phyloP scores from a whole-genome alignment of 129 eudicot genomes.

The Glebionis coronaria region DNA sequence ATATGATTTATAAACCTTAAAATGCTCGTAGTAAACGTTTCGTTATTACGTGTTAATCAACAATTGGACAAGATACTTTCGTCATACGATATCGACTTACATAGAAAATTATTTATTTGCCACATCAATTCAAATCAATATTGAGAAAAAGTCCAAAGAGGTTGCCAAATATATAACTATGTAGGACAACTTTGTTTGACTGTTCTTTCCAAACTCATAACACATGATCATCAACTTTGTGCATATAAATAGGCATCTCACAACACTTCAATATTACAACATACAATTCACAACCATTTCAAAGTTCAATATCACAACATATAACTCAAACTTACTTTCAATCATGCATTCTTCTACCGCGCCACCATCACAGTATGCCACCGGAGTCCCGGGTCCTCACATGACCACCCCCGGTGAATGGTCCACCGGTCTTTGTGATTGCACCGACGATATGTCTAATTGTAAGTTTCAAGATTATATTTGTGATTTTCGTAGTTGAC shows the following conservation, averaged over 20 bases:
- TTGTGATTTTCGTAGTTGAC: too few relatives aligned
- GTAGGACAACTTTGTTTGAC: slow-evolving; percentile 10
- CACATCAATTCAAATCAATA: too few relatives aligned
- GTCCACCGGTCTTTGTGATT: slow-evolving; percentile 50
- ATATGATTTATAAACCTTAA: too few relatives aligned
- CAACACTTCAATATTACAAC: slow-evolving; percentile 2
- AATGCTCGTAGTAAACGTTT: too few relatives aligned
- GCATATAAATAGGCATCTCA: slow-evolving; percentile 5
- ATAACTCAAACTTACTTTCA: neutral
- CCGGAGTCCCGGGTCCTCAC: slow-evolving; percentile 17
- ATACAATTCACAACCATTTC: too few relatives aligned
- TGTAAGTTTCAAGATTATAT: slow-evolving; percentile 33
- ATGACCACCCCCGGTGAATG: slow-evolving; percentile 21
- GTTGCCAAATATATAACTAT: neutral
- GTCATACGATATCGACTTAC: too few relatives aligned
- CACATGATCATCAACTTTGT: slow-evolving; percentile 1
- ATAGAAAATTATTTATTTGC: too few relatives aligned
- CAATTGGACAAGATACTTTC: too few relatives aligned
- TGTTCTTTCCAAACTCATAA: neutral
- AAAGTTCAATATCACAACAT: neutral
- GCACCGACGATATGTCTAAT: slow-evolving; percentile 38
- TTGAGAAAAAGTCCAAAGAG: too few relatives aligned
- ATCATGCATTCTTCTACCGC: slow-evolving; percentile 18
- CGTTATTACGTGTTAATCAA: too few relatives aligned
- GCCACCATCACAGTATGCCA: slow-evolving; percentile 13